Evolutionary conservation across 2,329 filamentous ascomycete species (phyloP), one percentile per base, ranked within the genome.

Genomic region (Myriosclerotinia scirpicola): DNA sequence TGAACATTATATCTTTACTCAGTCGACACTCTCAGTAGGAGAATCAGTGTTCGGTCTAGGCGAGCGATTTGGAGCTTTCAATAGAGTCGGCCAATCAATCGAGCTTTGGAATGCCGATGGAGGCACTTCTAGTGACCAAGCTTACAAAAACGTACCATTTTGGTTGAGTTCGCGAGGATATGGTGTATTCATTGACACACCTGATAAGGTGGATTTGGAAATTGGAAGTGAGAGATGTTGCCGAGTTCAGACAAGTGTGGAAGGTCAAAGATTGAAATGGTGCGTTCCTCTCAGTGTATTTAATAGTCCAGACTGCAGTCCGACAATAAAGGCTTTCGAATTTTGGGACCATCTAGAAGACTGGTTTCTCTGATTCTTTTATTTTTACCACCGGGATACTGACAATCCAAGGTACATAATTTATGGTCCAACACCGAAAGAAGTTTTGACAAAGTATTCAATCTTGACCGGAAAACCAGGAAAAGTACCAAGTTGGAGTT

Each of bases 41-140:
- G 90, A 93, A 76, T 85, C 87, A 0, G 83, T 93, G 17, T 89
- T 91, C 76, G 90, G 90, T 0, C 82, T 93, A 5, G 90, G 90
- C 1, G 90, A 93, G 78, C 82, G 90, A 17, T 93, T 93, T 74
- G 90, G 90, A 0, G 85, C 88, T 8, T 90, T 90, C 77, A 89
- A 90, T 76, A 92, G 91, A 76, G 86, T 92, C 53, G 90, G 90
- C 15, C 90, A 93, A 76, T 81, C 83, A 15, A 79, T 93, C 11
- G 81, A 85, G 66, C 82, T 93, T 9, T 87, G 84, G 84, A 87
- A 87, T 70, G 82, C 83, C 17, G 85, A 87, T 71, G 85, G 85
- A 7, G 88, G 88, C 12, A 90, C 88, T 0, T 87, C 84, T 0
- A 87, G 84, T 70, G 87, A 90, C 65, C 88, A 90, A 75, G 87